Evolutionary conservation across 2,329 filamentous ascomycete species (phyloP), one percentile per base, ranked within the genome.

Genomic region (Venturia asperata): DNA sequence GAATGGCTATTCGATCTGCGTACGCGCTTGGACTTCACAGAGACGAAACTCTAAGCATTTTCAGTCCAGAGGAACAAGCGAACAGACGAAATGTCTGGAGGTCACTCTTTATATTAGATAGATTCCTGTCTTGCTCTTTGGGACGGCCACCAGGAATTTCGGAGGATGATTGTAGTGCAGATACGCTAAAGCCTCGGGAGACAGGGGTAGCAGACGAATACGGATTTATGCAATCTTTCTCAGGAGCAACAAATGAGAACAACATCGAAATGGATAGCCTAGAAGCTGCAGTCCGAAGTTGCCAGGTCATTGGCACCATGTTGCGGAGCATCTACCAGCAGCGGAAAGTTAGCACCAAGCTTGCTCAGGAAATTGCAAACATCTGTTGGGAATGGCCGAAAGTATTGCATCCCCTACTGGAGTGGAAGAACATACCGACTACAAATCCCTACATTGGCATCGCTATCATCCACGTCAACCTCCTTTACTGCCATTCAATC

Each of bases 51-150:
- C 80, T 84, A 74, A 73, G 78, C 15, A 79, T 85, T 19, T 86
- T 85, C 70, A 74, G 73, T 9, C 70, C 71, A 0, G 74, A 79
- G 13, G 78, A 84, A 62, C 77, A 81, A 67, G 72, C 70, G 10
- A 72, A 81, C 10, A 78, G 85, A 42, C 80, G 81, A 37, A 87
- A 84, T 61, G 73, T 88, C 3, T 89, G 85, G 86, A 81, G 82
- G 65, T 86, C 84, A 13, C 73, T 89, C 0, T 88, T 87, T 66
- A 77, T 89, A 17, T 78, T 89, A 9, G 87, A 89, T 70, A 80
- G 83, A 19, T 85, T 88, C 63, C 76, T 88, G 1, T 82, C 86
- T 1, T 82, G 84, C 30, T 85, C 84, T 1, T 75, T 89, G 1
- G 87, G 87, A 5, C 80, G 85, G 11, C 86, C 86, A 0, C 80